phyloP scores from a whole-genome alignment of 306 rosid genomes.

The Citrullus colocynthis region DNA sequence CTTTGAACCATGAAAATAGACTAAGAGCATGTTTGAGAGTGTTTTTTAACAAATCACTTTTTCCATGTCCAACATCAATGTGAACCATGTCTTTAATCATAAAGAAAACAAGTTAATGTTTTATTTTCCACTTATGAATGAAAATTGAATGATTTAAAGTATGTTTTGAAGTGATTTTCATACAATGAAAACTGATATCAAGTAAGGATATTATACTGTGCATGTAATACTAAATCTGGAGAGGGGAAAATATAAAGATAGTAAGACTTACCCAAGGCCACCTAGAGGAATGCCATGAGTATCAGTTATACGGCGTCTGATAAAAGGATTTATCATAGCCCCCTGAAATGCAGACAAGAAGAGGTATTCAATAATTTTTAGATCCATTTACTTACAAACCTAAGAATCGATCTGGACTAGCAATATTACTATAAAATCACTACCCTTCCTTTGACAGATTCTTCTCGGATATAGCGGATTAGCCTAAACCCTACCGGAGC shows the following conservation, averaged over 20 bases:
- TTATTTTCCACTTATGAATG: no score
- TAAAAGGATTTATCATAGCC: constrained; percentile 49
- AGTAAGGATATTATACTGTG: neutral
- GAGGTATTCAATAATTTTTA: neutral
- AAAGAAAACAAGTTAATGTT: no score
- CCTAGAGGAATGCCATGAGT: constrained; percentile 79
- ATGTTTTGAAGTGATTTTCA: no score
- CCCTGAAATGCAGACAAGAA: constrained; percentile 29
- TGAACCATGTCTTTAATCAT: no score
- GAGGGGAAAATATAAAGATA: neutral
- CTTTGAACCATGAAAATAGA: neutral
- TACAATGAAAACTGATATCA: neutral
- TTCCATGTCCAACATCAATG: no score
- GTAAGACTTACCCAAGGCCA: constrained; percentile 64
- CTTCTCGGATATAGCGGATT: constrained; percentile 48
- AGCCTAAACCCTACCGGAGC: constrained; percentile 74
- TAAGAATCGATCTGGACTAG: constrained; percentile 6
- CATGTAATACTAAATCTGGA: neutral
- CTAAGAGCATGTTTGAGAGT: no score
- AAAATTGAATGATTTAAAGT: no score
- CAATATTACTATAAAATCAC: constrained; percentile 5
- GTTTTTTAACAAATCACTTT: no score
- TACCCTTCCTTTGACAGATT: constrained; percentile 69
- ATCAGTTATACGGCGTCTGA: constrained; percentile 39
- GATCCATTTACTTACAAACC: constrained; percentile 12